Evolutionary conservation across 2,329 filamentous ascomycete species (phyloP), one percentile per base, ranked within the genome.

Genomic region (Karstenula rhodostoma): DNA sequence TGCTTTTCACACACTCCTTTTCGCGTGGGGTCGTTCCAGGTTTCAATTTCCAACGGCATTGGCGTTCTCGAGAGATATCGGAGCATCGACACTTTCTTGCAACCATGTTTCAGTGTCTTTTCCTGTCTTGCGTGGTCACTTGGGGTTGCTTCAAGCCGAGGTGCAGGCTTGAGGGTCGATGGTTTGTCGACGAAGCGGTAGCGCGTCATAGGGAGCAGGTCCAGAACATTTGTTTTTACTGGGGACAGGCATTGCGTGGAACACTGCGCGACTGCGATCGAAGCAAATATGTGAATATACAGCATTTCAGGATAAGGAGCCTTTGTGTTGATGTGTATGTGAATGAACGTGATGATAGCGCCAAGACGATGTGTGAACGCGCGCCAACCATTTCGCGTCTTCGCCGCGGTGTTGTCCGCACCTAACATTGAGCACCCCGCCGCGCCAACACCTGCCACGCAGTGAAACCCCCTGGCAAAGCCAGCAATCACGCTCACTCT

Each of bases 1-100:
- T 63, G 72, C 71, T 66, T 65, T 63, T 58, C 63, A 55, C 70
- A 64, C 73, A 72, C 71, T 75, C 71, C 59, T 76, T 77, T 57
- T 60, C 59, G 50, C 44, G 43, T 23, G 61, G 62, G 67, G 62
- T 68, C 55, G 59, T 63, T 57, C 22, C 10, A 63, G 60, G 53
- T 44, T 53, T 64, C 58, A 52, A 54, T 15, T 56, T 25, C 32
- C 27, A 58, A 57, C 27, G 62, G 56, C 53, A 59, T 58, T 17
- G 64, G 64, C 59, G 64, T 63, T 65, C 46, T 48, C 40, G 42
- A 29, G 23, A 32, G 23, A 42, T 56, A 43, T 56, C 43, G 43
- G 44, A 56, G 54, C 54, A 50, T 56, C 22, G 44, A 32, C 44
- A 50, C 13, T 49, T 42, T 43, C n/a, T 43, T 42, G 44, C n/a